Conservation (phyloP, 805 yeast genomes). For the Metschnikowia gelsemii region DNA sequence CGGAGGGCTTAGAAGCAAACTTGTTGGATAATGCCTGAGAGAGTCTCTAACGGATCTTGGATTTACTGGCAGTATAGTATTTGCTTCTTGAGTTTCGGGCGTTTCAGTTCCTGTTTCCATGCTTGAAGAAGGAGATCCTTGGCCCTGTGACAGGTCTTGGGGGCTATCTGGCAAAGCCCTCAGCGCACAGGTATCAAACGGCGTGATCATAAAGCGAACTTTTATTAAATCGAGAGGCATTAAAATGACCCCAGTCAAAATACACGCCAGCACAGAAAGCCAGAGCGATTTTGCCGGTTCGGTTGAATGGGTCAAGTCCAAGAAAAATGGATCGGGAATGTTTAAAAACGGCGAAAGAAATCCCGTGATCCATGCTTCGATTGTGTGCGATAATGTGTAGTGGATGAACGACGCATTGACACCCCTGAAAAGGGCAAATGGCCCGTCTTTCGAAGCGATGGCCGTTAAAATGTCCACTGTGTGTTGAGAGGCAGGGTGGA, state of each 20-base stretch:
- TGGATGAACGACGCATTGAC: slow-evolving; percentile 77
- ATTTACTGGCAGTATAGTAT: slow-evolving; percentile 23
- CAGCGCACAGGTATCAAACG: slow-evolving; percentile 41
- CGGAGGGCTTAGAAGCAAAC: slow-evolving; percentile 59
- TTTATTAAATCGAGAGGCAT: slow-evolving; percentile 82
- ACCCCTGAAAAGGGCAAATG: slow-evolving; percentile 69
- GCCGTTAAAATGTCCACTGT: slow-evolving; percentile 66
- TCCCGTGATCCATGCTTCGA: slow-evolving; percentile 92
- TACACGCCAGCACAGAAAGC: slow-evolving; percentile 68
- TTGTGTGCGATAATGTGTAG: slow-evolving; percentile 68
- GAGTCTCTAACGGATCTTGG: slow-evolving; percentile 72
- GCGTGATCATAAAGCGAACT: slow-evolving; percentile 72
- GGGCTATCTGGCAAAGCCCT: no score
- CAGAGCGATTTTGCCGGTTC: slow-evolving; percentile 69
- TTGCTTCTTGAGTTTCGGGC: not conserved
- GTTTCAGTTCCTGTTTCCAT: slow-evolving; percentile 1
- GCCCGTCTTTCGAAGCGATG: slow-evolving; percentile 67
- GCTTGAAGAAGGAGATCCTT: slow-evolving; percentile 1
- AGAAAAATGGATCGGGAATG: slow-evolving; percentile 85
- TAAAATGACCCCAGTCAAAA: slow-evolving; percentile 66
- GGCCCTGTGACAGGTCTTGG: not conserved
- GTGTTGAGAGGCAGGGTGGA: slow-evolving; percentile 59
- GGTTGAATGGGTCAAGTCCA: slow-evolving; percentile 77
- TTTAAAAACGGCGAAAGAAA: slow-evolving; percentile 76
- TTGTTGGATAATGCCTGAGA: slow-evolving; percentile 55